Evolutionary conservation across 2,329 filamentous ascomycete species (phyloP), one percentile per base, ranked within the genome.

Genomic region (Scedosporium boydii): DNA sequence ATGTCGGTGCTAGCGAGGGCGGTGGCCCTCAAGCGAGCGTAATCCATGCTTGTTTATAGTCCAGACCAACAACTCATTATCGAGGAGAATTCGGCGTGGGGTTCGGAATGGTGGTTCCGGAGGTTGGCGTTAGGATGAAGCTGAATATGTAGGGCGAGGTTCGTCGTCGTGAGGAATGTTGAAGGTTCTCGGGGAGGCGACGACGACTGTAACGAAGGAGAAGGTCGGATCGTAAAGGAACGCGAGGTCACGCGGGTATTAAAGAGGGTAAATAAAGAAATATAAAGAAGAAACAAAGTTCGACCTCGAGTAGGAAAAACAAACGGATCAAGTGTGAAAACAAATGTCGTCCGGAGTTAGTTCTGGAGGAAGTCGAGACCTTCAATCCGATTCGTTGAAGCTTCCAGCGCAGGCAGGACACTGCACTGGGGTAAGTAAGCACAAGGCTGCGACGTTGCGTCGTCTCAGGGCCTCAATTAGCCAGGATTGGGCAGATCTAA

Each of bases 1-100:
- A 96, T 91, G 65, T 92, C 89, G 67, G 90, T 90, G 63, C 91
- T 88, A 63, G 84, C 86, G 78, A 99, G 84, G 27, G 95, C 95
- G 69, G 91, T 89, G 68, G 93, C 92, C 71, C 91, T 89, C 67
- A 99, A 81, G 70, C 88, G 84, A 42, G 86, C 83, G 70, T 88
- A 88, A 73, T 90, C 87, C 87, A 91, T 90, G 38, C 67, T 70
- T 12, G 44, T 27, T 10, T 6, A 7, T 18, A 12, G 44, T n/a
- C 3, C 12, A 48, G 18, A 26, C 61, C 55, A 61, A 29, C 46
- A n/a, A 9, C 14, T 58, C 42, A 61, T 51, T 12, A 56, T 59
- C 56, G 41, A 46, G 60, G 58, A 26, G 59, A 53, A 48, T n/a
- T 27, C 27, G 38, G 5, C 59, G 16, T 9, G 34, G 16, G 14